phyloP scores from a whole-genome alignment of 306 rosid genomes.

The Cyamopsis tetragonoloba region DNA sequence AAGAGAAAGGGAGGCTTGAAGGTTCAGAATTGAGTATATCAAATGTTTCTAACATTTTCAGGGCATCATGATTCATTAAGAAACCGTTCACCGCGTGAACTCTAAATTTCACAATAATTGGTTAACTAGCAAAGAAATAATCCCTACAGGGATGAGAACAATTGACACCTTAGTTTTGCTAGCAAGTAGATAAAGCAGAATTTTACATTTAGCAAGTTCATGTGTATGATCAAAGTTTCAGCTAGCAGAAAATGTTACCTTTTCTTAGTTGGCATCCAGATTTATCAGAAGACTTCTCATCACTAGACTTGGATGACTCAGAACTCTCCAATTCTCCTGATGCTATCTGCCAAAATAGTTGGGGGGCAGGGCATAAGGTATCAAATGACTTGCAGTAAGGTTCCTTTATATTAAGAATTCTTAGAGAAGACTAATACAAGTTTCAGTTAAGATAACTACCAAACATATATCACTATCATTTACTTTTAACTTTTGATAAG shows the following conservation, averaged over 20 bases:
- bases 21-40: not conserved
- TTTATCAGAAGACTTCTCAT: constrained; percentile 47
- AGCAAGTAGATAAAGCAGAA: not conserved
- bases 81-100: not conserved
- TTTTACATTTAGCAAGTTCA: constrained; percentile 16
- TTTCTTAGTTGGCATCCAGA: constrained; percentile 58
- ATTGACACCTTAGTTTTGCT: not conserved
- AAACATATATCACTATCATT: not conserved
- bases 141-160: not conserved
- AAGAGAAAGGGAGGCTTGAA: not conserved
- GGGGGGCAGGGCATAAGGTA: not conserved
- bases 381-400: constrained; percentile 4
- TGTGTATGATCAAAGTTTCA: constrained; percentile 1
- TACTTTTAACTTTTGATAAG: not conserved
- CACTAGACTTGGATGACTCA: constrained; percentile 52
- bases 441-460: not conserved
- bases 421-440: not conserved
- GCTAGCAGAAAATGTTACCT: constrained; percentile 46
- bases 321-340: constrained; percentile 50
- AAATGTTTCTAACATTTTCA: not conserved
- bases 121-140: not conserved
- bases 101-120: not conserved
- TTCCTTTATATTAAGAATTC: not conserved
- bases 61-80: not conserved
- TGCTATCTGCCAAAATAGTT: constrained; percentile 47